Evolutionary conservation across 1,284 basidiomycete genomes (phyloP).

Genomic region (Salmacisia buchloeana): DNA sequence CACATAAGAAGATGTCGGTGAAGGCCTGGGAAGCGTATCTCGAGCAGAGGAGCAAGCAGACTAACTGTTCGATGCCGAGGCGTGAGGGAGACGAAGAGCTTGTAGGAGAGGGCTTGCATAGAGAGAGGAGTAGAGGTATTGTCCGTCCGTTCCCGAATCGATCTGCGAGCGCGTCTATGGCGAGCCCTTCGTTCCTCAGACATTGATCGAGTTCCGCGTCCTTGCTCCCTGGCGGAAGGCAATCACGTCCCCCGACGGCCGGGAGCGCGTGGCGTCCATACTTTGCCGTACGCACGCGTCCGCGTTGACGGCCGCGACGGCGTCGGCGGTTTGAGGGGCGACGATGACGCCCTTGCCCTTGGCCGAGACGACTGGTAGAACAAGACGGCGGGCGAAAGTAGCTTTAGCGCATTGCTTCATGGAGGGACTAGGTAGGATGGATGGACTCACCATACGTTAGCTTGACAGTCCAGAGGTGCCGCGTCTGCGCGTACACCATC

Average conservation of each 20-base stretch:
- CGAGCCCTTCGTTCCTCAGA: background rate
- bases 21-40: too few species aligned
- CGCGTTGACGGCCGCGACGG: conserved; percentile 3
- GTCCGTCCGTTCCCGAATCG: too few species aligned
- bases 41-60: too few species aligned
- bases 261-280: background rate
- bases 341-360: conserved; percentile 16
- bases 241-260: background rate
- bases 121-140: too few species aligned
- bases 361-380: conserved; percentile 11
- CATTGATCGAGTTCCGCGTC: background rate
- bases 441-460: conserved; percentile 29
- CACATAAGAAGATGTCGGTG: too few species aligned
- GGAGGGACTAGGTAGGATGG: background rate
- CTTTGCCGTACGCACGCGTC: conserved; percentile 5
- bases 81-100: too few species aligned
- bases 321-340: background rate
- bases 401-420: background rate
- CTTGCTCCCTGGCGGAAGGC: conserved; percentile 4
- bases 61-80: too few species aligned
- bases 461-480: conserved; percentile 45
- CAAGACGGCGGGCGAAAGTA: background rate
- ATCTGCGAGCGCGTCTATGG: too few species aligned
- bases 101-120: too few species aligned
- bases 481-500: conserved; percentile 43